Evolutionary conservation across 192 early-diverging fungal genomes (phyloP).

Genomic region (Umbelopsis sp.): DNA sequence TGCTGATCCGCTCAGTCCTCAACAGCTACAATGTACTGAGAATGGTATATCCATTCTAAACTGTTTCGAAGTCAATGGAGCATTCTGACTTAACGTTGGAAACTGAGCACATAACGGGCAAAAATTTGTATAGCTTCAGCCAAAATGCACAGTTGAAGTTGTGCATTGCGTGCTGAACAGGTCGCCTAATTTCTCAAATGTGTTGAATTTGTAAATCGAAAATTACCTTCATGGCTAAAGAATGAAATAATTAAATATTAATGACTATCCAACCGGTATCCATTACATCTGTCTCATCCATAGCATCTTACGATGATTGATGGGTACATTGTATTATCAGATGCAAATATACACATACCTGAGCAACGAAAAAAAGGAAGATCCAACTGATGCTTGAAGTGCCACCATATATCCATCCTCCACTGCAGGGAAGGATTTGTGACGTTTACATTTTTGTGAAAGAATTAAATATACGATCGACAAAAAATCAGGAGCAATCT

Average conservation of each 20-base stretch:
- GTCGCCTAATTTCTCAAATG: neutral
- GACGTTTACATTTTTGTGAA: neutral
- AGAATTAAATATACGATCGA: neutral
- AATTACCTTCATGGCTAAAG: constrained; percentile 21
- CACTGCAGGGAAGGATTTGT: neutral
- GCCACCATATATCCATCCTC: too few species aligned
- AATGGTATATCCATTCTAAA: too few species aligned
- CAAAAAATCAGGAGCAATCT: too few species aligned
- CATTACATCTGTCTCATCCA: constrained; percentile 1
- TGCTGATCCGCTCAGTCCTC: too few species aligned
- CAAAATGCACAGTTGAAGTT: too few species aligned
- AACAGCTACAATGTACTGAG: too few species aligned
- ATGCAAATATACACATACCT: neutral
- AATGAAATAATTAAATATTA: neutral
- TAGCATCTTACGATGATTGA: neutral
- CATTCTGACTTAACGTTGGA: too few species aligned
- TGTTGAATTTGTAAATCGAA: neutral
- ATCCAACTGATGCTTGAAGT: neutral
- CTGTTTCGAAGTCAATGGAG: too few species aligned
- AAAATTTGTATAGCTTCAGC: too few species aligned
- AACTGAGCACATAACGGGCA: too few species aligned
- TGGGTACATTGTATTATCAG: neutral
- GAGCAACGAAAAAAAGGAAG: constrained; percentile 22
- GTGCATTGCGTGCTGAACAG: neutral
- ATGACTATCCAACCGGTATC: neutral